Evolutionary conservation across 352 stramenopile species (phyloP), one percentile per base, ranked within the genome.

Genomic region (Phytopythium boreale): DNA sequence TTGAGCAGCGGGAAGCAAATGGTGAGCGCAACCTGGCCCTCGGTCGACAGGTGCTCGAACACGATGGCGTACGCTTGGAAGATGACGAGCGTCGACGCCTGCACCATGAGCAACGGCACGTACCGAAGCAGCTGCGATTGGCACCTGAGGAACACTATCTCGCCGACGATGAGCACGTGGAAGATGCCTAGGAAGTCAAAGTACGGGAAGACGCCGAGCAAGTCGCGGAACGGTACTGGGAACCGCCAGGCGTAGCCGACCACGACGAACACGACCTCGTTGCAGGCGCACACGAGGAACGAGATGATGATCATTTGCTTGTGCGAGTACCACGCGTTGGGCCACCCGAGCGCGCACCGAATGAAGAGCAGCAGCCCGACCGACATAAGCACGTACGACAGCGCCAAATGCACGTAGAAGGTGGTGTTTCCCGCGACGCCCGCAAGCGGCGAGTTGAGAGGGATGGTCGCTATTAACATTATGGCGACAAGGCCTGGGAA

Each of bases 181-280:
- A 66, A 67, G 20, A 59, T n/a, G 26, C 41, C 41, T 1, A 66
- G 26, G 19, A 70, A 50, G 4, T 61, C 20, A 5, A 56, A 49
- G 29, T 52, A 57, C 12, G 52, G 19, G 0, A 31, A 5, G 4
- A 69, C 47, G 19, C 58, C 59, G 9, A 68, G 22, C 31, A 67
- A 46, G 41, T 70, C 65, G 27, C 68, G 64, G 29, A 72, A 71
- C 5, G 64, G 68, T 2, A 75, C 26, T 8, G 68, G 64, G 52
- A 72, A 72, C 26, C 5, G 29, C 68, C 68, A 75, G 1, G 36
- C n/a, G 19, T 46, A 24, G 1, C 61, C 62, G 22, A 74, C 20
- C 8, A 19, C 52, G 22, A 57, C 11, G 47, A 70, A 63, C 19
- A 59, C 34, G 7, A 60, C 11, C 43, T 74, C 59, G 24, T 67